A percentile compares a stretch with the other conserved stretches of the same genome.
These are phyloP conservation scores for Pythium angustatum DNA, from an alignment of 352 stramenopile species.

Conservation along the genomic window DNA sequence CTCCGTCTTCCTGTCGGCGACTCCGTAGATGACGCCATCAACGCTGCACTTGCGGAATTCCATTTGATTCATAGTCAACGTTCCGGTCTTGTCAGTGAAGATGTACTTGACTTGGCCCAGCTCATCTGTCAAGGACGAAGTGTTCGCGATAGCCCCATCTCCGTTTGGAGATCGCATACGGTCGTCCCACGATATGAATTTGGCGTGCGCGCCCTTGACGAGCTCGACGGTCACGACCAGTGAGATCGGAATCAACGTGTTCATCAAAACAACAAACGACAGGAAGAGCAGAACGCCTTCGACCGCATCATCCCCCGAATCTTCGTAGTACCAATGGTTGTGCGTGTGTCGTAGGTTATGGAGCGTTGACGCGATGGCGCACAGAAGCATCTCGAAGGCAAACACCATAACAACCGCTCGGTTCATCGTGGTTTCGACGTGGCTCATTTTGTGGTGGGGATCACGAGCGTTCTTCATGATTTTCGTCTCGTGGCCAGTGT, in stretches of 20 bases:
- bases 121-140: constrained; percentile 90
- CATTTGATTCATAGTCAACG: constrained; percentile 95
- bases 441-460: constrained; percentile 82
- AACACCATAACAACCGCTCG: constrained; percentile 79
- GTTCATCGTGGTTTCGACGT: constrained; percentile 81
- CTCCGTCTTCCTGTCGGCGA: constrained; percentile 37
- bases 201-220: constrained; percentile 71
- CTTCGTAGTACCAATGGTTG: constrained; percentile 26
- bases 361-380: constrained; percentile 46
- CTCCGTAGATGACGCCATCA: constrained; percentile 82
- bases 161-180: constrained; percentile 54
- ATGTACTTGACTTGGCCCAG: constrained; percentile 92
- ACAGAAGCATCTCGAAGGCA: constrained; percentile 67
- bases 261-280: constrained; percentile 90
- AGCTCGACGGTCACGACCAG: constrained; percentile 89
- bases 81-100: constrained; percentile 95
- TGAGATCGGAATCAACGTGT: constrained; percentile 93
- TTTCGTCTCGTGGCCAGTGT: constrained; percentile 89
- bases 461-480: constrained; percentile 87
- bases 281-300: constrained; percentile 76
- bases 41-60: constrained; percentile 95
- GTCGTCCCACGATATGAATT: constrained; percentile 80
- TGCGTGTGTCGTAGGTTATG: constrained; percentile 32
- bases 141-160: constrained; percentile 80
- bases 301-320: neutral